Evolutionary conservation across 1,139 yeast species (phyloP), one percentile per base, ranked within the genome.

Genomic region (Magnusiomyces tetraspermus): DNA sequence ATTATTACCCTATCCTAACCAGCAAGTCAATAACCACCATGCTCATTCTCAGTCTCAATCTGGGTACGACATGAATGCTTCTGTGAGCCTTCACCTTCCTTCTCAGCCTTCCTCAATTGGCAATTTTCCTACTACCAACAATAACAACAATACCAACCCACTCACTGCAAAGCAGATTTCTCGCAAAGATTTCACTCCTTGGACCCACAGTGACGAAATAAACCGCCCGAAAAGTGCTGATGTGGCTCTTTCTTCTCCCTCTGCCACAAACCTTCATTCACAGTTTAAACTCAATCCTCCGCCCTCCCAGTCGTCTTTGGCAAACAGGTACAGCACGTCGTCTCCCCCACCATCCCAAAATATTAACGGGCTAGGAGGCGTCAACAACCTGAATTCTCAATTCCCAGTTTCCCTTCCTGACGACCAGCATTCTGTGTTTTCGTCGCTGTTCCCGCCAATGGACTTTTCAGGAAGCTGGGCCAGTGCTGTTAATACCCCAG

Each of bases 221-320:
- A 57, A 57, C 49, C 60, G 67, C 4, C 67, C 67, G 13, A 63
- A 62, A 49, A 60, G 64, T 2, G 67, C 67, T 3, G 62, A 61
- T 31, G 61, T 54, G 3, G 31, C 48, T 19, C 37, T 48, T 21
- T 23, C 42, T 22, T 43, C 33, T 13, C 26, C 26, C 15, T 24
- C 36, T 17, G 15, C 11, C 10, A 10, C 43, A 6, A 24, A 38
- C 42, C n/a, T 17, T 28, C 19, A 19, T 10, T 38, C 17, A 6
- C 38, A 36, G 41, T 22, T 28, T 17, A 28, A 23, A 23, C 40
- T 36, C 40, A 36, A 36, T 36, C 11, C 40, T 36, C 40, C 40
- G 15, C 40, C 11, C 6, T 21, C 23, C n/a, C 23, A 19, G 8
- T 19, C 24, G 6, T 3, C 6, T 44, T 6, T 26, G 8, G 23